Evolutionary conservation across 208 protist species (phyloP), one percentile per base, ranked within the genome.

Genomic region (Leishmania arabica): DNA sequence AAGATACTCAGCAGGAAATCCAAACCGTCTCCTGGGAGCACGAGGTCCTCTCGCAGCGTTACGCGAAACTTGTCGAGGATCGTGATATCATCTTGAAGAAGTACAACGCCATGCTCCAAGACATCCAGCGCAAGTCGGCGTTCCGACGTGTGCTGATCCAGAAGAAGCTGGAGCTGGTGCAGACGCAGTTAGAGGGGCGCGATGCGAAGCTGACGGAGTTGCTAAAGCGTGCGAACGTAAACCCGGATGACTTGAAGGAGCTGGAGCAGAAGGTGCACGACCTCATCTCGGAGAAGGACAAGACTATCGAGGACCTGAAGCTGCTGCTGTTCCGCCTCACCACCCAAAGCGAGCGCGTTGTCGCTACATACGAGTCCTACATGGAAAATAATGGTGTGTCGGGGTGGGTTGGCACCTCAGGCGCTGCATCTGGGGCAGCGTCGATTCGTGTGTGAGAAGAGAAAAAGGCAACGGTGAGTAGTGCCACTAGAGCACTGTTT

Each of bases 201-300:
- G 97, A 99, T 60, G 95, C 95, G 5, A 96, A 98, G 85, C 90
- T 98, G 62, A 95, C 91, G 45, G 97, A 99, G 87, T 83, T 99
- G 51, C 85, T 99, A 71, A 96, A 95, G 69, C 92, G 97, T 49
- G 95, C 93, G 40, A 99, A 99, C 84, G 90, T 99, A 53, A 97
- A 99, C 85, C 91, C 96, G 13, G 90, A 94, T 11, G 93, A 97
- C 34, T 94, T 99, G 69, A 92, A 92, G 80, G 90, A 93, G 66
- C 91, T 99, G 42, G 95, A 98, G 77, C 90, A 95, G 81, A 96
- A 97, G 84, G 92, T 99, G 40, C 98, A 99, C 79, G 98, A 99
- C 84, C 83, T 99, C 31, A 87, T 99, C 21, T 96, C 98, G 47
- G 95, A 97, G 72, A 99, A 99, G 89, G 99, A 99, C 90, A 92